A percentile compares a stretch with the other conserved stretches of the same genome.
Evolutionary conservation across 208 protist genomes (phyloP).

Genomic region (Blastocrithidia nonstop): DNA sequence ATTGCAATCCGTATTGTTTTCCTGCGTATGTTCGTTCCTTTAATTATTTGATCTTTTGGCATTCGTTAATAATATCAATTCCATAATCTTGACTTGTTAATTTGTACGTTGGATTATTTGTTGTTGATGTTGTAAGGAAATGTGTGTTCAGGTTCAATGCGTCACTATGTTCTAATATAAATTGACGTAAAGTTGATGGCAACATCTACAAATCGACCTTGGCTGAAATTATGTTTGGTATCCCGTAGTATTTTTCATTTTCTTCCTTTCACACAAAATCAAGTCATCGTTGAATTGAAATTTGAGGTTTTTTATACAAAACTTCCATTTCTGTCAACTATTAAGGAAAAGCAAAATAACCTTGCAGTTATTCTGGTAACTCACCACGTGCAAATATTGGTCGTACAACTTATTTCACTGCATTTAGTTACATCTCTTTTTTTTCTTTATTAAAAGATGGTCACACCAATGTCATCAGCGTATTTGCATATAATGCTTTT

Average conservation of each 20-base stretch:
- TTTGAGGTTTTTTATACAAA: conserved; percentile 28
- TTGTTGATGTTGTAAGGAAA: conserved; percentile 12
- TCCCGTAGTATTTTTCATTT: conserved; percentile 34
- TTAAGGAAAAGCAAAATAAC: conserved; percentile 65
- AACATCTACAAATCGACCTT: conserved; percentile 41
- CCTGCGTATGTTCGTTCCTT: conserved; percentile 42
- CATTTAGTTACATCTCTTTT: conserved; percentile 23
- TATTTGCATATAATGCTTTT: conserved; percentile 35
- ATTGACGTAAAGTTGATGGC: conserved; percentile 29
- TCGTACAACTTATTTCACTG: conserved; percentile 51
- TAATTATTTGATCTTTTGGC: conserved; percentile 43
- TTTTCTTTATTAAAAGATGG: conserved; percentile 6
- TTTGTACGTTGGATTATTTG: conserved; percentile 69
- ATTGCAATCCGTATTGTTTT: conserved; percentile 58
- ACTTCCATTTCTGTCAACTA: conserved; percentile 51
- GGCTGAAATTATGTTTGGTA: conserved; percentile 50
- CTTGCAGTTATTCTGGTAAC: conserved; percentile 55
- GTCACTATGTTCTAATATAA: conserved; percentile 31
- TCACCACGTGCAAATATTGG: conserved; percentile 63
- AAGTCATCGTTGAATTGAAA: conserved; percentile 50
- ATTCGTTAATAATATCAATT: conserved; percentile 32
- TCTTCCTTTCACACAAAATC: conserved; percentile 69
- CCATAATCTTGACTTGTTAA: conserved; percentile 56
- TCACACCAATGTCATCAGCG: conserved; percentile 69
- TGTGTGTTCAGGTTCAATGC: conserved; percentile 7